Conservation (phyloP, 352 stramenopile genomes). For the Globisporangium ultimum region DNA sequence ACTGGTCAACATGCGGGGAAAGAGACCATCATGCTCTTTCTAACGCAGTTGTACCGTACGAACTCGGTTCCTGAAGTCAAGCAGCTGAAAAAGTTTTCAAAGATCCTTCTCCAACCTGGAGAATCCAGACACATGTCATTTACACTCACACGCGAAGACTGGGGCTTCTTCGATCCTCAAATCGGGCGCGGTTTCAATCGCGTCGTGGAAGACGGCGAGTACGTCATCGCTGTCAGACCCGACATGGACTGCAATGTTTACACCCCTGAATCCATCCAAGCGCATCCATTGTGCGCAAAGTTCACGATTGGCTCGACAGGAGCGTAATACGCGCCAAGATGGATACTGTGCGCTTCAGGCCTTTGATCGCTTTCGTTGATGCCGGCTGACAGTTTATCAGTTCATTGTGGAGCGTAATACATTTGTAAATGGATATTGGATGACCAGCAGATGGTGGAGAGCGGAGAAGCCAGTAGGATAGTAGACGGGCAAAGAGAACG, state of each 20-base stretch:
- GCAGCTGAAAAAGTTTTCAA: constrained; percentile 76
- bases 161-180: constrained; percentile 59
- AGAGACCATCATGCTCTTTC: constrained; percentile 76
- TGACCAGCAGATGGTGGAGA: too few species aligned
- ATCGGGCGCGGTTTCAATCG: constrained; percentile 56
- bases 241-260: constrained; percentile 75
- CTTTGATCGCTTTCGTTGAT: too few species aligned
- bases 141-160: constrained; percentile 46
- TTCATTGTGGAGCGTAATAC: too few species aligned
- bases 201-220: constrained; percentile 64
- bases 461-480: too few species aligned
- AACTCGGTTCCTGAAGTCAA: constrained; percentile 77
- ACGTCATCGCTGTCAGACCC: constrained; percentile 64
- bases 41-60: constrained; percentile 56
- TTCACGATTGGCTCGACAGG: constrained; percentile 24
- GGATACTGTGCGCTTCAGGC: too few species aligned
- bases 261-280: constrained; percentile 18
- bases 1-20: constrained; percentile 51
- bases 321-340: too few species aligned
- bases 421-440: too few species aligned
- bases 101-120: constrained; percentile 54
- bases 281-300: constrained; percentile 36
- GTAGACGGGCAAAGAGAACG: too few species aligned
- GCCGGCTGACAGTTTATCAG: too few species aligned
- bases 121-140: constrained; percentile 38